Percentiles rank a stretch among this genome's conserved stretches.
Conservation (phyloP, 352 stramenopile genomes). For the Globisporangium megalacanthum region DNA sequence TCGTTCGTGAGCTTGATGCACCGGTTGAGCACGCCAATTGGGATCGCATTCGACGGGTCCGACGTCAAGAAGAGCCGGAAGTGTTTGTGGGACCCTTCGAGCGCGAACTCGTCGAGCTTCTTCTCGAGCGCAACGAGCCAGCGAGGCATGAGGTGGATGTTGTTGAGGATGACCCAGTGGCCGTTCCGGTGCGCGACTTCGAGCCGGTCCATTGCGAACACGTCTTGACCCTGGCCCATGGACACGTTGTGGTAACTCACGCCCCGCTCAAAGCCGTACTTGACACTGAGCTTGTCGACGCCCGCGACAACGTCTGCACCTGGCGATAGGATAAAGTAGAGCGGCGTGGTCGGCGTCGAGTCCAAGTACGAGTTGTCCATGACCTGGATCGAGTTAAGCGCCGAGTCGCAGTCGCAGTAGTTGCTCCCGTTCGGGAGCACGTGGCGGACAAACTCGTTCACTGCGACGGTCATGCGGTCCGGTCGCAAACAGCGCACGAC, state of each 20-base stretch:
- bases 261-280: constrained; percentile 95
- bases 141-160: constrained; percentile 96
- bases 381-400: constrained; percentile 93
- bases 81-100: constrained; percentile 91
- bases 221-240: constrained; percentile 96
- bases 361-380: constrained; percentile 94
- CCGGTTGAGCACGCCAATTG: constrained; percentile 93
- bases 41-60: constrained; percentile 91
- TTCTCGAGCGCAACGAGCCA: constrained; percentile 97
- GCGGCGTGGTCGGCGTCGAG: constrained; percentile 92
- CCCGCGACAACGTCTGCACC: constrained; percentile 94
- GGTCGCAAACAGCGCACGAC: constrained; percentile 92
- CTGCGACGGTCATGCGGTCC: constrained; percentile 92
- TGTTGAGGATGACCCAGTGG: constrained; percentile 98
- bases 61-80: constrained; percentile 95
- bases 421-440: constrained; percentile 91
- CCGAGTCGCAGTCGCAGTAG: constrained; percentile 96
- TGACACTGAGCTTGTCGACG: constrained; percentile 92
- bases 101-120: constrained; percentile 95
- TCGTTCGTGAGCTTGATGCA: constrained; percentile 98
- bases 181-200: constrained; percentile 94
- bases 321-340: constrained; percentile 97
- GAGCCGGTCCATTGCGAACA: constrained; percentile 94
- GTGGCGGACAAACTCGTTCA: constrained; percentile 94
- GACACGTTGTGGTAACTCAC: constrained; percentile 97